phyloP scores from a whole-genome alignment of 2,329 filamentous ascomycete genomes.

The Clonostachys rhizophaga region DNA sequence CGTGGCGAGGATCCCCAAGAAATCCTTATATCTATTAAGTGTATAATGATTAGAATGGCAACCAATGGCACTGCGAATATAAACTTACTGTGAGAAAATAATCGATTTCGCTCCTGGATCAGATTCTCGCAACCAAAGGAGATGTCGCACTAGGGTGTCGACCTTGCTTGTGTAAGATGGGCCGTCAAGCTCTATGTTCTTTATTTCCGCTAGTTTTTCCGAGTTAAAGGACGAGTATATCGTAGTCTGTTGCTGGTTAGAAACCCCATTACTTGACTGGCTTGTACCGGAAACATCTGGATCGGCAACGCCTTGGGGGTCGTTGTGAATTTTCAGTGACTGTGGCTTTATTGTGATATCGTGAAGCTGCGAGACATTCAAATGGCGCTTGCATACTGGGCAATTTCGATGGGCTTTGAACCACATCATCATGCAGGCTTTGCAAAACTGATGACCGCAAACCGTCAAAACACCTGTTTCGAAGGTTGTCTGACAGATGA shows the following conservation, averaged over 20 bases:
- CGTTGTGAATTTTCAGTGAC: constrained; percentile 59
- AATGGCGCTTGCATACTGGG: constrained; percentile 73
- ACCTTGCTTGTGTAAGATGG: constrained; percentile 86
- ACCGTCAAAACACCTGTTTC: constrained; percentile 77
- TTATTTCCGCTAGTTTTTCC: constrained; percentile 72
- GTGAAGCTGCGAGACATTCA: constrained; percentile 68
- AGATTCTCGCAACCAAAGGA: constrained; percentile 78
- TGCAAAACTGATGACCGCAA: constrained; percentile 91
- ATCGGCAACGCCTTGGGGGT: constrained; percentile 1
- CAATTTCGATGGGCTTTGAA: constrained; percentile 70
- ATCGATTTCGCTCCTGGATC: constrained; percentile 88
- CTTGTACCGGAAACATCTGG: not conserved
- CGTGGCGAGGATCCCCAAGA: constrained; percentile 66
- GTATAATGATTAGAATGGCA: too few relatives aligned
- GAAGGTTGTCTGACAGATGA: constrained; percentile 79
- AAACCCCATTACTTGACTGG: constrained; percentile 3
- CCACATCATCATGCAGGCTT: constrained; percentile 80
- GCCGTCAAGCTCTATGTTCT: constrained; percentile 68
- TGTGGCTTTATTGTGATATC: constrained; percentile 80
- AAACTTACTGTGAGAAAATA: constrained; percentile 74
- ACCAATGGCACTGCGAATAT: not conserved
- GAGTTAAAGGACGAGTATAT: constrained; percentile 79
- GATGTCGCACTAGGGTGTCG: constrained; percentile 74
- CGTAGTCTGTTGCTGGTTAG: constrained; percentile 22
- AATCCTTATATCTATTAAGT: constrained; percentile 58